These are phyloP conservation scores for Mariannaea sp. DNA, from an alignment of 2,329 filamentous ascomycete species.

Conservation along the genomic window DNA sequence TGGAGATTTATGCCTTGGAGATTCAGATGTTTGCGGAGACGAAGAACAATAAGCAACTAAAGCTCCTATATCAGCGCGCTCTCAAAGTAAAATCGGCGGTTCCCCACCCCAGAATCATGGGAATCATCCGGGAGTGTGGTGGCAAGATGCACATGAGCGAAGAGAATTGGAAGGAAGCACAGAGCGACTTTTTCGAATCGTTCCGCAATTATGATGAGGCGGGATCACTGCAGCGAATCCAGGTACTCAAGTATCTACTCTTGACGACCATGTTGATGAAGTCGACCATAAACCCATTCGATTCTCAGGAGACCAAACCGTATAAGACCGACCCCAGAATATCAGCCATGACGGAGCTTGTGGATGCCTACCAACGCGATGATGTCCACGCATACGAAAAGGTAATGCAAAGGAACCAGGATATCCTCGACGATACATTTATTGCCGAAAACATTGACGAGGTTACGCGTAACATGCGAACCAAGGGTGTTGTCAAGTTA, in stretches of 20 bases:
- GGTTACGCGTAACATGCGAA: slow-evolving; percentile 97
- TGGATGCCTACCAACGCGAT: slow-evolving; percentile 94
- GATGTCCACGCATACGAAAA: slow-evolving; percentile 91
- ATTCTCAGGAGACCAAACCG: slow-evolving; percentile 97
- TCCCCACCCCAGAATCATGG: slow-evolving; percentile 98
- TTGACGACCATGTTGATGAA: slow-evolving; percentile 98
- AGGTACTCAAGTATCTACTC: slow-evolving; percentile 95
- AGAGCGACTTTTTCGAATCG: slow-evolving; percentile 97
- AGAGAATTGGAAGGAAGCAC: slow-evolving; percentile 97
- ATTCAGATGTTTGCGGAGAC: slow-evolving; percentile 99
- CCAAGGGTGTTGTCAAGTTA: slow-evolving; percentile 89
- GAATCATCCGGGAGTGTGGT: slow-evolving; percentile 96
- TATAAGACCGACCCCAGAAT: slow-evolving; percentile 96
- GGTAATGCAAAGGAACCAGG: slow-evolving; percentile 84
- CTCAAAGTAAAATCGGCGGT: slow-evolving; percentile 95
- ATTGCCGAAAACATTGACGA: slow-evolving; percentile 99
- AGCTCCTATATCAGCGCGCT: slow-evolving; percentile 88
- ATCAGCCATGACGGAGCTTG: slow-evolving; percentile 94
- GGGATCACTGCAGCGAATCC: slow-evolving; percentile 91
- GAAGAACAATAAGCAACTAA: slow-evolving; percentile 95
- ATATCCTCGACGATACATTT: slow-evolving; percentile 89
- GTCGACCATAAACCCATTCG: slow-evolving; percentile 97
- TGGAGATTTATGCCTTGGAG: slow-evolving; percentile 95
- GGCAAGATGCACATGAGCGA: slow-evolving; percentile 99
- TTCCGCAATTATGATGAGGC: slow-evolving; percentile 99